Evolutionary conservation across 1,139 yeast species (phyloP), one percentile per base, ranked within the genome.

Genomic region (Komagataea norvegica): DNA sequence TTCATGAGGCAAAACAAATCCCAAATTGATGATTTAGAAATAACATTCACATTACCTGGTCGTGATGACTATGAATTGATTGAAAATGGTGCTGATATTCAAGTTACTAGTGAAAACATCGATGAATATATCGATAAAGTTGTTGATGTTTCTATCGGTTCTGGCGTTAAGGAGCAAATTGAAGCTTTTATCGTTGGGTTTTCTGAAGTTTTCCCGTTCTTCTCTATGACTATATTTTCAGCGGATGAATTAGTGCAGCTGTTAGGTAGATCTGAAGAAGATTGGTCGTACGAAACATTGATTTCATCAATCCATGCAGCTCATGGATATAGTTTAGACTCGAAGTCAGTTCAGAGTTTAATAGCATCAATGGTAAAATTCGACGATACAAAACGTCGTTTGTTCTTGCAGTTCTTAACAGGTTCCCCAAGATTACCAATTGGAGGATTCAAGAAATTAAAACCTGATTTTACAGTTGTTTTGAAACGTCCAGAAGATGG

Each of bases 371-470:
- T 91, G 72, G 57, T 74, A 4, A 64, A 64, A 6, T 82, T 88
- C 45, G 57, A 60, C 9, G 53, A 54, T 5, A 54, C 60, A 3
- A 83, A 88, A 46, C 76, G 83, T 45, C 70, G 97, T 34, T 63
- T 70, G 25, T 89, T 91, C 54, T 62, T 88, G 35, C 96, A 87
- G 57, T 91, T 91, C 58, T 67, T 89, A 45, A 91, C 98, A 0
- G 98, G 98, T 0, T 79, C 96, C 4, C 96, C 97, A 4, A 85
- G 82, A 48, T 62, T 91, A 35, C 98, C 98, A 1, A 75, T 88
- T 52, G 98, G 97, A 1, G 98, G 98, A 0, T 91, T 91, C 65
- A 83, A 81, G 52, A 74, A 86, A 2, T 66, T 91, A 41, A 70
- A 74, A 34, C 98, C 98, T 0, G 82, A 76, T 37, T 72, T 91